phyloP scores from a whole-genome alignment of 306 rosid species.

The Lathyrus oleraceus region DNA sequence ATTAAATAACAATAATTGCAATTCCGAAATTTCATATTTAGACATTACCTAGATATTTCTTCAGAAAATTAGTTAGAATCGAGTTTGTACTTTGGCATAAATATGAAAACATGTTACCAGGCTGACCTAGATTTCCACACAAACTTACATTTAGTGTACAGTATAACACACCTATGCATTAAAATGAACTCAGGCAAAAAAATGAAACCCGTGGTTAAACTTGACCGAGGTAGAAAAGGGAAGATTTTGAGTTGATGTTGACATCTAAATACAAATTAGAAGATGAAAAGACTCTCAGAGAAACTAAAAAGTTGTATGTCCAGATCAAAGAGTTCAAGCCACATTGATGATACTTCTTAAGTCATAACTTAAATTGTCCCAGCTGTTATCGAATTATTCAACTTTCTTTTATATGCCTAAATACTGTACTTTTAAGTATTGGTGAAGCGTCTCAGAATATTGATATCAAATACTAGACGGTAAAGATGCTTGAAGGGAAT shows the following conservation, averaged over 20 bases:
- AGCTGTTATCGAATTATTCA: not conserved
- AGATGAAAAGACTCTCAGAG: not conserved
- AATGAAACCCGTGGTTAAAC: not conserved
- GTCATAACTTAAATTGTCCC: not conserved
- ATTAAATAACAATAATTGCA: not conserved
- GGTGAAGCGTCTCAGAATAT: not conserved
- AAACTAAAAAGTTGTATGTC: not conserved
- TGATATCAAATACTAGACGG: not conserved
- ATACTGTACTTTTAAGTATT: not conserved
- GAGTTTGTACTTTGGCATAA: not conserved
- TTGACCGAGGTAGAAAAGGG: not conserved
- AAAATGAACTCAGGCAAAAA: not conserved
- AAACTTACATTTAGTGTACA: not conserved
- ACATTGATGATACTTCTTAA: not conserved
- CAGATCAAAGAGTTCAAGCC: not conserved
- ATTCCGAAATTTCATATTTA: not conserved
- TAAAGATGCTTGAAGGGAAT: not conserved
- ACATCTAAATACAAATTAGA: not conserved
- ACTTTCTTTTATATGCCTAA: not conserved
- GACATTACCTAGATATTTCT: not conserved
- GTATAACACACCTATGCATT: not conserved
- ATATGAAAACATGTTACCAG: not conserved
- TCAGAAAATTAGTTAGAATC: not conserved
- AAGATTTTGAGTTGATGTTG: not conserved
- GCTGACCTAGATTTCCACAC: not conserved